phyloP scores from a whole-genome alignment of 2,329 filamentous ascomycete species.

The Parastagonospora avenae region DNA sequence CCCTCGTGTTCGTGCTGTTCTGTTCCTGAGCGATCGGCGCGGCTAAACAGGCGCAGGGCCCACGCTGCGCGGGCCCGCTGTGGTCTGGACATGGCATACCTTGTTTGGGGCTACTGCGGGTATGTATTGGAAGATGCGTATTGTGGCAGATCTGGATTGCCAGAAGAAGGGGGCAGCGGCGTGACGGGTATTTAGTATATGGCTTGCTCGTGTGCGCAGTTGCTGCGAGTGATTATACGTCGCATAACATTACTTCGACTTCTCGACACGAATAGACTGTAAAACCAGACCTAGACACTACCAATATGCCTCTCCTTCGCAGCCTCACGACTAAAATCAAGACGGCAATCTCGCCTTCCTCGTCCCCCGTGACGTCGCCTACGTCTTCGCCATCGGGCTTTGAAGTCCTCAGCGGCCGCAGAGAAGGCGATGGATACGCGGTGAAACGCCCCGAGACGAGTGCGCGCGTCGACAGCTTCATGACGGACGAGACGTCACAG shows the following conservation, averaged over 20 bases:
- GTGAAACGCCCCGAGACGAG: slow-evolving; percentile 19
- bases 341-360: slow-evolving; percentile 30
- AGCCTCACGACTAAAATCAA: slow-evolving; percentile 38
- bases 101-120: slow-evolving; percentile 10
- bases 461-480: slow-evolving; percentile 25
- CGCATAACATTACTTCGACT: too few relatives aligned
- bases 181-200: too few relatives aligned
- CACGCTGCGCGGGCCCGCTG: slow-evolving; percentile 1
- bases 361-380: slow-evolving; percentile 29
- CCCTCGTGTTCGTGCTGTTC: too few relatives aligned
- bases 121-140: slow-evolving; percentile 6
- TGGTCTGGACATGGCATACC: slow-evolving; percentile 2
- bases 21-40: slow-evolving; percentile 3
- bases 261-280: too few relatives aligned
- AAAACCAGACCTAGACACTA: neutral
- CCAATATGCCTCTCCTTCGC: slow-evolving; percentile 37
- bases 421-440: slow-evolving; percentile 14
- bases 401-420: slow-evolving; percentile 29
- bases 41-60: slow-evolving; percentile 2
- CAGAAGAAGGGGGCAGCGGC: too few relatives aligned
- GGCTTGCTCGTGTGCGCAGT: neutral
- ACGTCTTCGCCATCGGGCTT: slow-evolving; percentile 25
- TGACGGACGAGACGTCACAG: slow-evolving; percentile 17
- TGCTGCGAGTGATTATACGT: too few relatives aligned
- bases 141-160: neutral